Base-by-base conservation (phyloP, 2,329 filamentous ascomycete species). In the Phialophora verrucosa region DNA sequence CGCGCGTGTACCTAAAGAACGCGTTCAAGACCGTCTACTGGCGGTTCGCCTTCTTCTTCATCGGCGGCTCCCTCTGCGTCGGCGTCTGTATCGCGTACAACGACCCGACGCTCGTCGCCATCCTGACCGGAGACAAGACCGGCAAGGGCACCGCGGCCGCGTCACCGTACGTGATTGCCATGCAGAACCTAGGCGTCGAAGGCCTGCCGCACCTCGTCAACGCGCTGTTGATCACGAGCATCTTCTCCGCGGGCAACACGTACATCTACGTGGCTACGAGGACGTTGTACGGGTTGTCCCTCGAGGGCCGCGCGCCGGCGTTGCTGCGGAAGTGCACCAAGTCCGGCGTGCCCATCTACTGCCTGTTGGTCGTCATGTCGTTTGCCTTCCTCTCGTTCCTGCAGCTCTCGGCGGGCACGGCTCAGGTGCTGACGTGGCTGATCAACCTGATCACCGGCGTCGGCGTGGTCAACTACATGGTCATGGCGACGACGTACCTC, bases 1-100 rank as follows among this genome's bases (percentile, higher is more conserved):
- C 82, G 80, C 80, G 80, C 81, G 1, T 87, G 87, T 2, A 88
- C 85, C 27, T 90, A 91, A 75, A 85, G 88, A 1, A 85, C 88
- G 73, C 89, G 89, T 70, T 89, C 90, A 0, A 85, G 88, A 7
- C 79, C 79, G 12, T 85, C 0, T 92, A 92, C 75, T 90, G 89
- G 76, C 89, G 91, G 17, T 82, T 94, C 47, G 87, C 88, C 0
- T 78, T 86, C 12, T 93, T 93, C 77, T 93, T 92, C 78, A 84
- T 91, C 42, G 83, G 90, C 1, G 89, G 90, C 0, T 87, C 89
- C 0, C 81, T 94, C 3, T 85, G 84, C 14, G 87, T 91, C 2
- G 89, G 90, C 4, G 87, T 92, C 59, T 75, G 91, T 31, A 84
- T 92, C 55, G 82, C 91, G 2, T 89, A 88, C 74, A 83, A 90